Evolutionary conservation across 1,284 basidiomycete species (phyloP).

Genomic region (Agaricales sp.): DNA sequence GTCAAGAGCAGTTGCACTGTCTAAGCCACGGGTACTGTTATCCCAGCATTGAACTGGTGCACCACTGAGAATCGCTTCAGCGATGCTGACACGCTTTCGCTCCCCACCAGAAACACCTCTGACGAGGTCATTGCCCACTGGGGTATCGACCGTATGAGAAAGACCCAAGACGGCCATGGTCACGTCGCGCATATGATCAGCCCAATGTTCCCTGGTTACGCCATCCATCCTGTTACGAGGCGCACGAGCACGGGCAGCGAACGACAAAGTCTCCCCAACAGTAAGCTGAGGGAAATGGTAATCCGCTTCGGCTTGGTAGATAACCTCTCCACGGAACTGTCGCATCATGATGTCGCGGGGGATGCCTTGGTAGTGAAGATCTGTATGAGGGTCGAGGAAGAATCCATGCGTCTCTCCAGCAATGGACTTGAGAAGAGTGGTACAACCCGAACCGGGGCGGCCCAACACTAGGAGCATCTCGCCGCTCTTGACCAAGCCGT

Average conservation of each 20-base stretch:
- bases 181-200: conserved; percentile 35
- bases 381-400: conserved; percentile 29
- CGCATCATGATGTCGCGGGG: conserved; percentile 33
- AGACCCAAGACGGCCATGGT: conserved; percentile 52
- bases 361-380: conserved; percentile 47
- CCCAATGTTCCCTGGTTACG: conserved; percentile 31
- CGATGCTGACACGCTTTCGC: conserved; percentile 50
- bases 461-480: conserved; percentile 8
- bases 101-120: conserved; percentile 52
- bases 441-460: conserved; percentile 27
- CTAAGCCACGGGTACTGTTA: conserved; percentile 46
- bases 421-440: conserved; percentile 45
- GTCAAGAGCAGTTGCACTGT: conserved; percentile 40
- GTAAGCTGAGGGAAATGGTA: conserved; percentile 52
- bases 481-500: conserved; percentile 5
- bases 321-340: conserved; percentile 14
- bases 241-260: conserved; percentile 39
- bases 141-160: conserved; percentile 43
- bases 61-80: conserved; percentile 24
- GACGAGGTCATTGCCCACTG: conserved; percentile 41
- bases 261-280: conserved; percentile 41
- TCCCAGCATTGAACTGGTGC: conserved; percentile 27
- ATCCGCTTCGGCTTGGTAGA: conserved; percentile 27
- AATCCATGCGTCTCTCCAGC: conserved; percentile 40
- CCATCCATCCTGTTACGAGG: conserved; percentile 38